Base-by-base conservation (phyloP, 2,329 filamentous ascomycete species). In the Ustulina deusta region DNA sequence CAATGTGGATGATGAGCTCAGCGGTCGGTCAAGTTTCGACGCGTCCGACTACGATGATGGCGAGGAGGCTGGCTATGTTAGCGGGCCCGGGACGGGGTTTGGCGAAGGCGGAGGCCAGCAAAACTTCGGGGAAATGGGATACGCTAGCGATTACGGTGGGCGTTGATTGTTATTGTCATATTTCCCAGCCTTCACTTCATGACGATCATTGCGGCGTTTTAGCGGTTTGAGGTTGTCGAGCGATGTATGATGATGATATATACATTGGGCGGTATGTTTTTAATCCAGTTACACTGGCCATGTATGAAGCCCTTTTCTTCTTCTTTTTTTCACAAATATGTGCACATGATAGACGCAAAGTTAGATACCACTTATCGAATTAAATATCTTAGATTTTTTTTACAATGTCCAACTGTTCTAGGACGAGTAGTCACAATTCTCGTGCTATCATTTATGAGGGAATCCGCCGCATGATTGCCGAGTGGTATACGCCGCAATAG, bases 11-110 rank as follows among this genome's bases (percentile, higher is more conserved):
- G 91, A 93, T 57, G 92, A 93, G 69, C 81, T 92, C n/a, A 93
- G 90, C 74, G 92, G 92, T 0, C 86, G 91, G 60, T 93, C 91
- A 71, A 94, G 91, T 71, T 96, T 95, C 74, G 93, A 97, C 76
- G 90, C 90, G 0, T 93, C 91, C 65, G 92, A 94, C 75, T 92
- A 90, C 70, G 91, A 91, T 65, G 90, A 92, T 52, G 90, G 87
- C 15, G 91, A 94, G 61, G 89, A 93, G 66, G 85, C 86, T 59
- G 90, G 91, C 22, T 91, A 91, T 72, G 84, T 90, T 44, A 90
- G 87, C 63, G 86, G 86, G 0, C 87, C 89, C 1, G 88, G 88
- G 36, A 88, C 85, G 3, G 86, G 86, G 0, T 89, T 84, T 65
- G 86, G 86, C 11, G 85, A 86, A n/a, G 85, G 85, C 1, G 83